Base-by-base conservation (phyloP, 768 basidiomycete species). In the Kwoniella dendrophila region DNA sequence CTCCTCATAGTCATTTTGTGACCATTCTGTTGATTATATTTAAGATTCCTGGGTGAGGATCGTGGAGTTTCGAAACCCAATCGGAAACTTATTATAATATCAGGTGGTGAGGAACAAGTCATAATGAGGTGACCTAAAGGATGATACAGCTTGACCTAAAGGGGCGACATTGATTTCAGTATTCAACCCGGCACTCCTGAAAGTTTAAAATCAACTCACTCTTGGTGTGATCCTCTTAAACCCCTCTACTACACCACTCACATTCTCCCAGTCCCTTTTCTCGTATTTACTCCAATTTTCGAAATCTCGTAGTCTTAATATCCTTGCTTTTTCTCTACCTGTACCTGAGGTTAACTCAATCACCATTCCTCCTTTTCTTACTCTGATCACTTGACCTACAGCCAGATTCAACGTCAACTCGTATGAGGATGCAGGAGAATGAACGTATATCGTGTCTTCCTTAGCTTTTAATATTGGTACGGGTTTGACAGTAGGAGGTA, bases 61-160 rank as follows among this genome's bases (percentile, higher is more conserved):
- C 7, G n/a, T 43, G 6, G 41, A 11, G 12, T 58, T 6, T 24
- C 22, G 44, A 34, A n/a, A 3, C 36, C 52, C 24, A 61, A 7
- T 24, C 14, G 48, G 45, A 69, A 69, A 18, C 32, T 33, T 10
- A 74, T 41, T 12, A 66, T 62, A 34, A 72, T 41, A 54, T 75
- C 71, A n/a, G 73, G 71, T 22, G 73, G 73, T 20, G 51, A 36
- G 0, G 69, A 75, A 40, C 73, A 75, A 1, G 73, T 71, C 12
- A 72, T 66, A 3, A 47, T 59, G 11, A 75, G 24, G 8, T 62
- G 48, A 2, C 71, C 73, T 11, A 71, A 64, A 0, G 62, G 51
- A 30, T 60, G 59, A 40, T 59, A 75, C 20, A 75, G 16, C 57
- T 64, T 72, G 45, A 69, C 60, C 73, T 75, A 26, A 8, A 48